Evolutionary conservation across 495 filamentous ascomycete species (phyloP).

Genomic region (Penicillium maclennaniae): DNA sequence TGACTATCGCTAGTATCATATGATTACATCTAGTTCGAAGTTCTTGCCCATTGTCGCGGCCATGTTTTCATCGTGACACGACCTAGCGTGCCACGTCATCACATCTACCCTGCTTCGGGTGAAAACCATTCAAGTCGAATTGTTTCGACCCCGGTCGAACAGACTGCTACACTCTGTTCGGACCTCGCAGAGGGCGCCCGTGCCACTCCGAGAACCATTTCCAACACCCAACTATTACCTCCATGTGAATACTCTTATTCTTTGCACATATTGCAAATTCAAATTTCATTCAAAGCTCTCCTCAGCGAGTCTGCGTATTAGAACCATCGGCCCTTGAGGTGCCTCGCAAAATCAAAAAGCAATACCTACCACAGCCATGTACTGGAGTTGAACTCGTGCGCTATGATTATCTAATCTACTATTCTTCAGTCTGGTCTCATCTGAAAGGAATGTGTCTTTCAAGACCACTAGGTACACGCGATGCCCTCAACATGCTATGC

Average conservation of each 20-base stretch:
- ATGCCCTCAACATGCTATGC: no score
- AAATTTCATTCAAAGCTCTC: not conserved
- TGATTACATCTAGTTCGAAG: conserved; percentile 8
- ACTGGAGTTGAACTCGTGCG: no score
- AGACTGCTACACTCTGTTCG: not conserved
- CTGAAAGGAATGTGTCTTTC: no score
- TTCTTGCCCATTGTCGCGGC: not conserved
- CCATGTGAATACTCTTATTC: not conserved
- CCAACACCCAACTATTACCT: not conserved
- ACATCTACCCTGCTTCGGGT: not conserved
- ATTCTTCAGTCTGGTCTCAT: no score
- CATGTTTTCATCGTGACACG: not conserved
- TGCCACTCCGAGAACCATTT: not conserved
- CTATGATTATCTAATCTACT: no score
- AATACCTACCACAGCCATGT: no score
- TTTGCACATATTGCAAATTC: not conserved
- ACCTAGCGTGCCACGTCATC: not conserved
- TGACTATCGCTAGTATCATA: conserved; percentile 81
- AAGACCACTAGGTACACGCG: no score
- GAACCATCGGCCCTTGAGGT: no score
- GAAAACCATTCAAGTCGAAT: not conserved
- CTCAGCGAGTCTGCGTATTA: no score
- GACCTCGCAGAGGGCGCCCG: not conserved
- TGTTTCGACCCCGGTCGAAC: not conserved
- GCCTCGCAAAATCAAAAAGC: no score